phyloP scores from a whole-genome alignment of 2,329 filamentous ascomycete genomes.

The Chaetothyriales sp. region DNA sequence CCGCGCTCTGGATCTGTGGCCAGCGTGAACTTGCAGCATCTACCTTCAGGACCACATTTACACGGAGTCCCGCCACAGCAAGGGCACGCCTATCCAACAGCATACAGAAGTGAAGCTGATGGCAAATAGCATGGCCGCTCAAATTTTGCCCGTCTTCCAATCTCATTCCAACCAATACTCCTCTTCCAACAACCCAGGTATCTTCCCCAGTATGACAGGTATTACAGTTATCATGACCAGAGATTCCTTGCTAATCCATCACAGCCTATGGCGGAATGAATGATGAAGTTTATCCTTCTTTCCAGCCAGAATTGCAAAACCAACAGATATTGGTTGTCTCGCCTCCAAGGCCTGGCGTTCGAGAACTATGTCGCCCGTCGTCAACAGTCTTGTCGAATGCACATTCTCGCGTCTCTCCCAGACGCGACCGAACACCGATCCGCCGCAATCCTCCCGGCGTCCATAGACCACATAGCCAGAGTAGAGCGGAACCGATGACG shows the following conservation, averaged over 20 bases:
- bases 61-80: not conserved
- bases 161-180: not conserved
- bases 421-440: constrained; percentile 16
- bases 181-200: not conserved
- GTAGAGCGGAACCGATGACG: constrained; percentile 12
- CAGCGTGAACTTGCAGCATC: not conserved
- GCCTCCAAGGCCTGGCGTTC: not conserved
- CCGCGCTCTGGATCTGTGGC: not conserved
- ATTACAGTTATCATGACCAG: not conserved
- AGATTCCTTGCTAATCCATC: not conserved
- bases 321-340: not conserved
- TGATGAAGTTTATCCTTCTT: not conserved
- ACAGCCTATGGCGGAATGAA: not conserved
- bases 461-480: constrained; percentile 13
- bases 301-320: not conserved
- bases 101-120: not conserved
- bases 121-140: constrained; percentile 11
- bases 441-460: constrained; percentile 10
- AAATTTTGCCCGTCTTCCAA: constrained; percentile 5
- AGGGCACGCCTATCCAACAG: not conserved
- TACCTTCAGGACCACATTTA: not conserved
- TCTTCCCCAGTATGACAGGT: not conserved
- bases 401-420: not conserved
- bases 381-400: not conserved
- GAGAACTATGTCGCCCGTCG: not conserved